Evolutionary conservation across 345 rosid genomes (phyloP), one percentile per base, ranked within the genome.

Genomic region (Eucalyptus guilfoylei): DNA sequence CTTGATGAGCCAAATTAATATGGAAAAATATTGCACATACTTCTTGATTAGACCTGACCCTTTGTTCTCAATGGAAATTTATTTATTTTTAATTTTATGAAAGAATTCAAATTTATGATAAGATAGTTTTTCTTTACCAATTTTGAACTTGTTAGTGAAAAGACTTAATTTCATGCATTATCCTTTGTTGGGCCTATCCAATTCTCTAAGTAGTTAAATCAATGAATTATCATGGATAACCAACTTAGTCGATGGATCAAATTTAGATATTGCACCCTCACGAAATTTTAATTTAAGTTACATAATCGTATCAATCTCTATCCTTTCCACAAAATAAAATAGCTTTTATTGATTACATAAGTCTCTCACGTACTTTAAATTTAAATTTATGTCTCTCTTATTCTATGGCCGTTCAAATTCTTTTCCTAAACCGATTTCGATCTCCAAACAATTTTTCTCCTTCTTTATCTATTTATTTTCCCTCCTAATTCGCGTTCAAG

Each of bases 1-100:
- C 11, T 0, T 7, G 0, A 67, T 2, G 0, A 69, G 11, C 32
- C 0, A 32, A 0, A 16, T 32, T 3, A 0, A 6, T 1, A 5
- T 4, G 1, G 2, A 16, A 69, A 16, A 32, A 14, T 32, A 69
- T 1, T 1, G 44, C 44, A 34, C 6, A 5, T 19, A 17, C 40
- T 34, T 16, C 4, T 34, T 0, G 0, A 3, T 0, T 34, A 5
- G 0, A 34, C 44, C 0, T 3, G 1, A 72, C 14, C 14, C 8
- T 72, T 19, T 32, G 4, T n/a, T n/a, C 0, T 67, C 1, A 0
- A 34, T 0, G 8, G 34, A 32, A 67, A 32, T 15, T n/a, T n/a
- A 8, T 8, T 64, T 64, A 4, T n/a, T n/a, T n/a, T n/a, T n/a
- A 0, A n/a, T n/a, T 14, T 6, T 7, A 30, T 8, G 21, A 67